Base-by-base conservation (phyloP, 306 rosid genomes). In the Dryas drummondii region DNA sequence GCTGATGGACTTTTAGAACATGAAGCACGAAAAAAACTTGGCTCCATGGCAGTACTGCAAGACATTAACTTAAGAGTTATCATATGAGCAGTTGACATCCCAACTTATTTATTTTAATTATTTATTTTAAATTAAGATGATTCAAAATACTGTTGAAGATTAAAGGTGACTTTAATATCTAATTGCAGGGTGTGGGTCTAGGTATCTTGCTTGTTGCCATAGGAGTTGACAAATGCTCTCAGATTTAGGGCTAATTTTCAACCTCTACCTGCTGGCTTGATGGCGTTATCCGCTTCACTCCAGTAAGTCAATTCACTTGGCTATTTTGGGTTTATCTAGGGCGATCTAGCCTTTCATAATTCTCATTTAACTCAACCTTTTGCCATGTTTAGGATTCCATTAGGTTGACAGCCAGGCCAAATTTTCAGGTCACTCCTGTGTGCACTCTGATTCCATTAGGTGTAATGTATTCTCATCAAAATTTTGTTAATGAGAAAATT, bases 111-210 rank as follows among this genome's bases (percentile, higher is more conserved):
- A 55, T 71, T 47, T 78, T 6, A 53, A 40, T 70, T 60, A 71
- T 73, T 71, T 68, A 63, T 78, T 72, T 77, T 70, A 73, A 80
- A 77, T 64, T 41, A 63, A 81, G 85, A 75, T 83, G 71, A 74
- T 79, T 79, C 66, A 12, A 74, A 82, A 64, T 81, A 80, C 81
- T 80, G 71, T 76, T 81, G 65, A 85, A 81, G 85, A 75, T 90
- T 73, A 82, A 86, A 82, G 84, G 92, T 89, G 82, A 82, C 83
- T 84, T n/a, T 82, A 71, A 87, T 79, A 77, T 93, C 84, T 71
- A 93, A 90, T 81, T 93, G 98, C 98, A 90, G 98, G 98, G 87
- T 74, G 71, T 80, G 96, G 83, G 94, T 88, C 87, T 93, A 93
- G 96, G 88, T 88, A 71, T 88, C 87, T 85, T 89, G 90, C 89